A percentile compares a stretch with the other conserved stretches of the same genome.
Evolutionary conservation across 306 rosid species (phyloP).

Genomic region (Echinosophora koreensis): DNA sequence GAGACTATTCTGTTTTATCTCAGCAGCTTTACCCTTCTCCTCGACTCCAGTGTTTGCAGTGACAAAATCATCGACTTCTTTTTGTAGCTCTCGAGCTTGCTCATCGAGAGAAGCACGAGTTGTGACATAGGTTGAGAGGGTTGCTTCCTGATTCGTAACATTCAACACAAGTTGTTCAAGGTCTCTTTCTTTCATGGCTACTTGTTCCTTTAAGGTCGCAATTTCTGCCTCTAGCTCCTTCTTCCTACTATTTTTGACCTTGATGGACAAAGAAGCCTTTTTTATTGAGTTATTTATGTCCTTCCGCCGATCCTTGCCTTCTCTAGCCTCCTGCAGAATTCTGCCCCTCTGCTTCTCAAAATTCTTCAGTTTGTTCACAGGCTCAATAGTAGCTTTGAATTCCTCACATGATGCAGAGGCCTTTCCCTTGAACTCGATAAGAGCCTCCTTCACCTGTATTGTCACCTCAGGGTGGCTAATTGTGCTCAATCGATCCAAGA

Average conservation of each 20-base stretch:
- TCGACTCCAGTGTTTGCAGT: too few relatives aligned
- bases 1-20: background rate
- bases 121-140: too few relatives aligned
- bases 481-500: conserved; percentile 10
- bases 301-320: background rate
- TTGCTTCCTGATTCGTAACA: too few relatives aligned
- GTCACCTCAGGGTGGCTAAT: conserved; percentile 11
- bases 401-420: background rate
- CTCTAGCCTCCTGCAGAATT: background rate
- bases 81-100: too few relatives aligned
- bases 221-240: conserved; percentile 12
- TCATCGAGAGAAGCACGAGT: too few relatives aligned
- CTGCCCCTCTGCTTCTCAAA: background rate
- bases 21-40: too few relatives aligned
- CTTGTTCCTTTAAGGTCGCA: too few relatives aligned
- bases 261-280: background rate
- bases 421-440: conserved; percentile 7
- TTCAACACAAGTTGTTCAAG: too few relatives aligned
- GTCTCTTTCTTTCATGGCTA: too few relatives aligned
- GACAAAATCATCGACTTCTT: too few relatives aligned
- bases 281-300: background rate
- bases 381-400: conserved; percentile 19
- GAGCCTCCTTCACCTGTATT: background rate
- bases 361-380: conserved; percentile 26
- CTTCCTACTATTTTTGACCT: background rate